Conservation (phyloP, 768 basidiomycete species). For the Boletus bicolor region DNA sequence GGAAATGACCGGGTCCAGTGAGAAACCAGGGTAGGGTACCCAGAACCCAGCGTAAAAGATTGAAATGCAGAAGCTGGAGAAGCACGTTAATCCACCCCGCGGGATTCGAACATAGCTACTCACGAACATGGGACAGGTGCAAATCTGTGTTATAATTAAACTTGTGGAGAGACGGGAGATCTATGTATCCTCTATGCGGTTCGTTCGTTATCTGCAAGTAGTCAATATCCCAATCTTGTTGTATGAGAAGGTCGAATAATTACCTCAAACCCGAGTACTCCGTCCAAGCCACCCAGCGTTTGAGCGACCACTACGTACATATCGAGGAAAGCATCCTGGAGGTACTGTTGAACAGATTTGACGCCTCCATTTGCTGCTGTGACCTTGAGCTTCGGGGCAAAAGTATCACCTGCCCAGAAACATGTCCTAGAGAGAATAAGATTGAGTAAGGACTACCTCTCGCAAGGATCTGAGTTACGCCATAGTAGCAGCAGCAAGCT, state of each 20-base stretch:
- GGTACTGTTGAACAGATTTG: constrained; percentile 72
- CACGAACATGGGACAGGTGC: constrained; percentile 75
- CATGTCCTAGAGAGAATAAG: constrained; percentile 55
- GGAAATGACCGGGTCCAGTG: constrained; percentile 87
- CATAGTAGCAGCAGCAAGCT: constrained; percentile 91
- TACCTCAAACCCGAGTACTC: constrained; percentile 89
- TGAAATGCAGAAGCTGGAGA: constrained; percentile 72
- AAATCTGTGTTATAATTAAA: constrained; percentile 97
- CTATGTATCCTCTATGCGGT: constrained; percentile 90
- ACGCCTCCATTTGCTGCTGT: constrained; percentile 44
- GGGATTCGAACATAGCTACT: constrained; percentile 31
- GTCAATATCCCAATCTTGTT: constrained; percentile 1
- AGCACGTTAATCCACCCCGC: neutral
- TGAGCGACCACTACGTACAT: constrained; percentile 70
- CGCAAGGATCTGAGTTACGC: constrained; percentile 48
- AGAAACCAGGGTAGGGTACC: constrained; percentile 75
- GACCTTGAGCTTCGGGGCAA: constrained; percentile 70
- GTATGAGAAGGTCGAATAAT: constrained; percentile 3
- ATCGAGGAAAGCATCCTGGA: constrained; percentile 78
- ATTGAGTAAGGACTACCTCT: neutral
- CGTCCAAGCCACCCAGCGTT: constrained; percentile 68
- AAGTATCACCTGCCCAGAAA: constrained; percentile 91
- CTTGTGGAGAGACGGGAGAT: constrained; percentile 71
- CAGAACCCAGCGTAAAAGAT: constrained; percentile 90
- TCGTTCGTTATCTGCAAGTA: constrained; percentile 80